phyloP scores from a whole-genome alignment of 2,329 filamentous ascomycete genomes.

The Cryphonectria carpinicola region DNA sequence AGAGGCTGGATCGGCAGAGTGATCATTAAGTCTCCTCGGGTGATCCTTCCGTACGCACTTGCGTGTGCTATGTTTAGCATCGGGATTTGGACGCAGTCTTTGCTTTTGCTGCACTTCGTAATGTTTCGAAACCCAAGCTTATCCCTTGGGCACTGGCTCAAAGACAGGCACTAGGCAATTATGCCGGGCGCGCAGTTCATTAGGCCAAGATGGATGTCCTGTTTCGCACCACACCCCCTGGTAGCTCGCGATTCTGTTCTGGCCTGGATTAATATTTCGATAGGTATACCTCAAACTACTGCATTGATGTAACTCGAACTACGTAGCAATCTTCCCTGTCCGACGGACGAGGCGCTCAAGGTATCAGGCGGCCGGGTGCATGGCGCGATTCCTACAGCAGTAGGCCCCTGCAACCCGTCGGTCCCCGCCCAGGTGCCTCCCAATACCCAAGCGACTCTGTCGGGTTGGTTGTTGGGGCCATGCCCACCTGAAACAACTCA shows the following conservation, averaged over 20 bases:
- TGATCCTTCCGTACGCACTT: constrained; percentile 6
- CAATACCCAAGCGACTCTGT: background rate
- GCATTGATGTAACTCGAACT: background rate
- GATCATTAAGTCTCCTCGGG: background rate
- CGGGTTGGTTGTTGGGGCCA: background rate
- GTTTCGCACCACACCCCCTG: background rate
- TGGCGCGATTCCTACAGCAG: background rate
- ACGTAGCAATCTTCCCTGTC: background rate
- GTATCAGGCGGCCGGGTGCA: background rate
- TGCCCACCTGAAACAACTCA: background rate
- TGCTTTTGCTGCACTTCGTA: background rate
- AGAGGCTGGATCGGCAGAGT: constrained; percentile 12
- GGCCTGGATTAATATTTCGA: background rate
- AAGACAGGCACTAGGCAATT: background rate
- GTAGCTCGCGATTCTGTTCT: background rate
- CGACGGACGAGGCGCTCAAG: background rate
- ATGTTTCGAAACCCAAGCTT: background rate
- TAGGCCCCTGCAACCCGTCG: background rate
- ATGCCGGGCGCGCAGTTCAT: background rate
- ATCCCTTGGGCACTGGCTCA: background rate
- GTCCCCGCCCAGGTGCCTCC: background rate
- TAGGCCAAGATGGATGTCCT: background rate
- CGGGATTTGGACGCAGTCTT: background rate
- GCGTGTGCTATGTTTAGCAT: constrained; percentile 13
- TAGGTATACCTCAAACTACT: background rate